Percentiles rank a stretch among this genome's conserved stretches.
Evolutionary conservation across 306 rosid species (phyloP).

Genomic region (Vigna radiata): DNA sequence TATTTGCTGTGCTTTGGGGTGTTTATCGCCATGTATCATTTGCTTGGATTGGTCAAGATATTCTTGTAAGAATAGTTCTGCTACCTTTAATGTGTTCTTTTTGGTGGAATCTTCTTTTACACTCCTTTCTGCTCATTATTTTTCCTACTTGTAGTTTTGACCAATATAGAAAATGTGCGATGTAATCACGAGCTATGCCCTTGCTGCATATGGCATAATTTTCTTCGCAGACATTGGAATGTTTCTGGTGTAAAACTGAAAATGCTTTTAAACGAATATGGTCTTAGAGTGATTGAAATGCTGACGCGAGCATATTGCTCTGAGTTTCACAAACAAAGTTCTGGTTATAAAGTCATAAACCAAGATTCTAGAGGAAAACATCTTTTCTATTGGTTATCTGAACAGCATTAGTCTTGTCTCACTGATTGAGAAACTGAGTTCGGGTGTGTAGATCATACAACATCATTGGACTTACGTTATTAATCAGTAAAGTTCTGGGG

Average conservation of each 20-base stretch:
- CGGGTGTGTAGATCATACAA: not conserved
- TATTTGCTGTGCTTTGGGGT: slow-evolving; percentile 89
- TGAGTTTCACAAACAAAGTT: not conserved
- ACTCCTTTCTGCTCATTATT: not conserved
- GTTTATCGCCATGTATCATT: slow-evolving; percentile 59
- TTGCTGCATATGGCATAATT: not conserved
- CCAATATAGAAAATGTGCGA: slow-evolving; percentile 36
- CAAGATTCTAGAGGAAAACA: slow-evolving; percentile 19
- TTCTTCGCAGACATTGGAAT: slow-evolving; percentile 2
- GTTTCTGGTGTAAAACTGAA: not conserved
- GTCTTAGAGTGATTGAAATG: slow-evolving; percentile 1
- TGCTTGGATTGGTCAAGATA: slow-evolving; percentile 99
- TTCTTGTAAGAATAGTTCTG: slow-evolving; percentile 73
- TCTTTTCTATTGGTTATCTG: not conserved
- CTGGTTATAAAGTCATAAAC: not conserved
- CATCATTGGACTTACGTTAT: not conserved
- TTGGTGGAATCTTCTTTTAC: slow-evolving; percentile 16
- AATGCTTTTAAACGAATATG: not conserved
- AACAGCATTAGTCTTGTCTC: not conserved
- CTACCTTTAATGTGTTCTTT: slow-evolving; percentile 23
- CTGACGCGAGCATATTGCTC: not conserved
- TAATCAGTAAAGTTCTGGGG: not conserved
- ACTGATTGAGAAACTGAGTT: not conserved
- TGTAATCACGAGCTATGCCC: not conserved
- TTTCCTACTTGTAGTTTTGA: slow-evolving; percentile 23